Evolutionary conservation across 2,329 filamentous ascomycete genomes (phyloP).

Genomic region (Coniochaeta pulveracea): DNA sequence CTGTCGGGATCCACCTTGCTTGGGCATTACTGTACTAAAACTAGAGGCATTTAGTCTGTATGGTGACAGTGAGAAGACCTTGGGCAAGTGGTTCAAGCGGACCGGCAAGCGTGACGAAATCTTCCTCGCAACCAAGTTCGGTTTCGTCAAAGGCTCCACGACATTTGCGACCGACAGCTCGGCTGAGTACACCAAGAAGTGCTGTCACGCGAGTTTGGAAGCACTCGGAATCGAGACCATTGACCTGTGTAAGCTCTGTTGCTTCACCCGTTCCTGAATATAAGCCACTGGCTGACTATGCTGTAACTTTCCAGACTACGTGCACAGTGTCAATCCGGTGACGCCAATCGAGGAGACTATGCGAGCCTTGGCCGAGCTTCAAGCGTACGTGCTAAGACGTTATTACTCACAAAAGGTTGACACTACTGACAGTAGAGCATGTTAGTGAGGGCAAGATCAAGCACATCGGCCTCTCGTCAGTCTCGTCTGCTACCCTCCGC

Average conservation of each 20-base stretch:
- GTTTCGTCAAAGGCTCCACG: slow-evolving; percentile 9
- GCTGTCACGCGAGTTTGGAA: slow-evolving; percentile 24
- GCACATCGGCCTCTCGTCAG: slow-evolving; percentile 38
- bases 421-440: background rate
- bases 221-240: slow-evolving; percentile 28
- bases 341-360: slow-evolving; percentile 36
- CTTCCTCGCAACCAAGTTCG: slow-evolving; percentile 31
- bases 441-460: slow-evolving; percentile 38
- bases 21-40: background rate
- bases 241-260: too few species aligned
- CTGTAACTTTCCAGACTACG: too few species aligned
- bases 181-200: slow-evolving; percentile 21
- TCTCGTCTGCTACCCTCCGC: slow-evolving; percentile 33
- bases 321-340: slow-evolving; percentile 27
- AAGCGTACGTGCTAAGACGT: slow-evolving; percentile 13
- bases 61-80: slow-evolving; percentile 24
- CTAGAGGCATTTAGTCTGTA: slow-evolving; percentile 5
- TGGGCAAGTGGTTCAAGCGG: slow-evolving; percentile 31
- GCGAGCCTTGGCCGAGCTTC: slow-evolving; percentile 28
- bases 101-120: slow-evolving; percentile 30
- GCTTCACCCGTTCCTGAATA: too few species aligned
- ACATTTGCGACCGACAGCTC: slow-evolving; percentile 1
- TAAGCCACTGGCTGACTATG: too few species aligned
- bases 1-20: background rate
- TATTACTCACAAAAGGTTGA: too few species aligned